These are phyloP conservation scores for Solanum hybrid DNA, from an alignment of 305 asterid species.

Conservation along the genomic window DNA sequence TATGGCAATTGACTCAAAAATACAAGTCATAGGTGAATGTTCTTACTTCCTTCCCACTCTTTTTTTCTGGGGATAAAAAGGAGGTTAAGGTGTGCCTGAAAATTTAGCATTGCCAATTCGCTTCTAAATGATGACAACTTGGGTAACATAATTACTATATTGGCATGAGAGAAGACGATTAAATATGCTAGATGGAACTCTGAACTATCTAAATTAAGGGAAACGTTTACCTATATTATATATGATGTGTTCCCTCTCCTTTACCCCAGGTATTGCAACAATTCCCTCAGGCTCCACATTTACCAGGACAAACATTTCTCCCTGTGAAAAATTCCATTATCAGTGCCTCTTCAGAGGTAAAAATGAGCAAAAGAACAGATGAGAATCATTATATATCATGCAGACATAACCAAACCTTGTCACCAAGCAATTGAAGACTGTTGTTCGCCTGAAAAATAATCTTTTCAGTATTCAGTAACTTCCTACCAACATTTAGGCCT, in stretches of 20 bases:
- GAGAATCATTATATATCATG: not conserved
- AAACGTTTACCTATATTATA: conserved; percentile 51
- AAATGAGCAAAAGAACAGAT: not conserved
- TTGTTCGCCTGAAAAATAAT: conserved; percentile 55
- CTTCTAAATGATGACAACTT: not conserved
- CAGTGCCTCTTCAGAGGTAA: not conserved
- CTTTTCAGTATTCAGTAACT: conserved; percentile 67
- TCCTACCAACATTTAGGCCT: conserved; percentile 46
- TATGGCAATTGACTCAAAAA: not conserved
- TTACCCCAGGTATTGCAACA: conserved; percentile 58
- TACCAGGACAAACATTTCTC: conserved; percentile 41
- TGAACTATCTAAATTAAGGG: not conserved
- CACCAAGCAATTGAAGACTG: conserved; percentile 15
- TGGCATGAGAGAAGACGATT: not conserved
- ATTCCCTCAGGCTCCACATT: conserved; percentile 71
- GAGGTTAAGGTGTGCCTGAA: not conserved
- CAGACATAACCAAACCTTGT: conserved; percentile 28
- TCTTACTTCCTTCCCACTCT: not conserved
- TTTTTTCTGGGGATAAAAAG: not conserved
- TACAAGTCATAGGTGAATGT: not conserved
- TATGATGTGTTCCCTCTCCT: conserved; percentile 42
- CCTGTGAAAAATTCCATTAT: conserved; percentile 25
- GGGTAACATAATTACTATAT: not conserved
- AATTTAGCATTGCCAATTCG: not conserved
- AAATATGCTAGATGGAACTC: not conserved